Conservation (phyloP, 2,329 filamentous ascomycete species). For the Penicillium occitanis region DNA sequence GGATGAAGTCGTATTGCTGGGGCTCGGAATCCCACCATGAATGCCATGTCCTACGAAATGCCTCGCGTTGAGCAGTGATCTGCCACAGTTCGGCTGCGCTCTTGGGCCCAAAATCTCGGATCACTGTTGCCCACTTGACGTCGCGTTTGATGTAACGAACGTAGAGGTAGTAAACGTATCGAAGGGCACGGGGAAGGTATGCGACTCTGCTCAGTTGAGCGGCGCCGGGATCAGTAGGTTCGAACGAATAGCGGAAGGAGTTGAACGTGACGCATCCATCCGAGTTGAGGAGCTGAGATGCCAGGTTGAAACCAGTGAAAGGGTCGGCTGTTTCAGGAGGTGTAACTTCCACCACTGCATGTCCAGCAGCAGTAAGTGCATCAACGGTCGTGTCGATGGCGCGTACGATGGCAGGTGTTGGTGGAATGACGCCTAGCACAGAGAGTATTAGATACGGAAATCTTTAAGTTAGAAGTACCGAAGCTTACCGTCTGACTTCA, state of each 20-base stretch:
- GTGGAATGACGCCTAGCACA: slow-evolving; percentile 68
- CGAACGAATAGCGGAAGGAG: slow-evolving; percentile 71
- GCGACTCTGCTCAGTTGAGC: slow-evolving; percentile 73
- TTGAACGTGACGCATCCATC: slow-evolving; percentile 81
- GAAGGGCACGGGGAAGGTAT: slow-evolving; percentile 68
- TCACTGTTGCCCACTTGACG: slow-evolving; percentile 71
- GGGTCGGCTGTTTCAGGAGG: slow-evolving; percentile 73
- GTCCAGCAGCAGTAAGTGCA: slow-evolving; percentile 69
- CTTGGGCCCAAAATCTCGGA: slow-evolving; percentile 72
- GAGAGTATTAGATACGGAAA: neutral
- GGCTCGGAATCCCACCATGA: slow-evolving; percentile 75
- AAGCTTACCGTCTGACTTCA: slow-evolving; percentile 65
- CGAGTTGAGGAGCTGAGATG: slow-evolving; percentile 75
- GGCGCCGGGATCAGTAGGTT: slow-evolving; percentile 77
- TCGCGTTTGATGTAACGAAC: slow-evolving; percentile 81
- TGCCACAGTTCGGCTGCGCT: slow-evolving; percentile 78
- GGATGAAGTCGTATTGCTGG: slow-evolving; percentile 73
- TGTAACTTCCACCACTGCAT: slow-evolving; percentile 67
- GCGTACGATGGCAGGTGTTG: slow-evolving; percentile 77
- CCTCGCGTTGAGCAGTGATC: slow-evolving; percentile 72
- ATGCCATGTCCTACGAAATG: slow-evolving; percentile 75
- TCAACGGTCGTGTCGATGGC: slow-evolving; percentile 69
- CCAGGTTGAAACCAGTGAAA: slow-evolving; percentile 73
- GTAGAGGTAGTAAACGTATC: slow-evolving; percentile 85
- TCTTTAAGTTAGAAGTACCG: neutral